Evolutionary conservation across 2,329 filamentous ascomycete species (phyloP).

Genomic region (Phyllosticta paracitricarpa): DNA sequence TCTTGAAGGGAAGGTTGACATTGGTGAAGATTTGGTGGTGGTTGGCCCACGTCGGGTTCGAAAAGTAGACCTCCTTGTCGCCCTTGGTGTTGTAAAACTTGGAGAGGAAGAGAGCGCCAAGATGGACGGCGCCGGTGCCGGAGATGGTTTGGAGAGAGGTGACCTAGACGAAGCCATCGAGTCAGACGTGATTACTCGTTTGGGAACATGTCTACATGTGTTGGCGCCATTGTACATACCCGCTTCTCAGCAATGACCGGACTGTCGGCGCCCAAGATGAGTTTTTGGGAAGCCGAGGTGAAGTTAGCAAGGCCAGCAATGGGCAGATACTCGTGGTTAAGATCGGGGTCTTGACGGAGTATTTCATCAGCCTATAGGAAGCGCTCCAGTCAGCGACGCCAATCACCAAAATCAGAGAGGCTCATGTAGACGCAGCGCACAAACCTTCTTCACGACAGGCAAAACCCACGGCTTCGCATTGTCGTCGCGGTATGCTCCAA

Average conservation of each 20-base stretch:
- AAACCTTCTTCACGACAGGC: constrained; percentile 91
- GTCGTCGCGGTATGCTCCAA: constrained; percentile 92
- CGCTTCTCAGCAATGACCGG: constrained; percentile 78
- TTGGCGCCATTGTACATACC: constrained; percentile 29
- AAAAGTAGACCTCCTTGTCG: constrained; percentile 74
- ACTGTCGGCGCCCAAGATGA: constrained; percentile 72
- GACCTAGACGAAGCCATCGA: constrained; percentile 33
- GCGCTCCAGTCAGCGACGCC: constrained; percentile 8
- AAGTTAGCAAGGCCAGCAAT: constrained; percentile 83
- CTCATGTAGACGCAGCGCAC: constrained; percentile 13
- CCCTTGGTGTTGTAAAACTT: constrained; percentile 67
- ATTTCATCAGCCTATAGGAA: constrained; percentile 70
- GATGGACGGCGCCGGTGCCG: constrained; percentile 87
- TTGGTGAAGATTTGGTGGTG: constrained; percentile 98
- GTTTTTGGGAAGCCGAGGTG: constrained; percentile 80
- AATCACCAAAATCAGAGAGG: not conserved
- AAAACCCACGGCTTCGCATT: constrained; percentile 96
- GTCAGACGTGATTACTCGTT: constrained; percentile 8
- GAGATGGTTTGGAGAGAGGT: constrained; percentile 90
- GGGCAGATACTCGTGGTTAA: constrained; percentile 97
- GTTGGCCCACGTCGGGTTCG: constrained; percentile 95
- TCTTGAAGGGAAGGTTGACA: constrained; percentile 64
- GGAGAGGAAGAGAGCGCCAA: constrained; percentile 86
- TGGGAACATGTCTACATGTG: not conserved
- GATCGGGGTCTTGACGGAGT: constrained; percentile 74